Conservation (phyloP, 768 basidiomycete species). For the Suillus spraguei region DNA sequence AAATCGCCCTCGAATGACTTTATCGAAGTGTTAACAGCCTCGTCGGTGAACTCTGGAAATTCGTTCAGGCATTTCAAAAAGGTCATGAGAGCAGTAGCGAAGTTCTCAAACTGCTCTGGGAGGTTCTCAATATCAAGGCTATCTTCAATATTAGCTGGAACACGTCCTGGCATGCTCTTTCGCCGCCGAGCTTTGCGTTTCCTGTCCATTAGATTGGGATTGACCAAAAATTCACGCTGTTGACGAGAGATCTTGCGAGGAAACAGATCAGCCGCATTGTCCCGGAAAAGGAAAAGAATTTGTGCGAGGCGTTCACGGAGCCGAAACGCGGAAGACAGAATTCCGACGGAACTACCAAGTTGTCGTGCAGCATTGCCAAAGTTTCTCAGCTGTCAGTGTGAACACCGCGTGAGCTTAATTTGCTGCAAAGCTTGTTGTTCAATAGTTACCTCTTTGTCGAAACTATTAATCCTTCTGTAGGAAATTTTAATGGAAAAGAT, state of each 20-base stretch:
- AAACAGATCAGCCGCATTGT: constrained; percentile 79
- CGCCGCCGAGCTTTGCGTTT: constrained; percentile 22
- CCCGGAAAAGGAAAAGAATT: constrained; percentile 69
- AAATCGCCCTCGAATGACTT: constrained; percentile 70
- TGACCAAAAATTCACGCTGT: constrained; percentile 40
- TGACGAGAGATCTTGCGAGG: constrained; percentile 59
- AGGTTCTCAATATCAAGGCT: constrained; percentile 63
- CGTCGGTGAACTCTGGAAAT: constrained; percentile 78
- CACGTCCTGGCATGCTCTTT: constrained; percentile 27
- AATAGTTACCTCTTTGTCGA: constrained; percentile 60
- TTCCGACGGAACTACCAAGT: constrained; percentile 75
- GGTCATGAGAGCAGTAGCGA: constrained; percentile 67
- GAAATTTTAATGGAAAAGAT: constrained; percentile 10
- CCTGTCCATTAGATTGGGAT: constrained; percentile 28
- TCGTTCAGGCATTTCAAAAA: constrained; percentile 75
- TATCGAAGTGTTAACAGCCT: constrained; percentile 71
- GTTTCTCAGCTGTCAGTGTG: constrained; percentile 60
- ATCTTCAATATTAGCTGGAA: constrained; percentile 26
- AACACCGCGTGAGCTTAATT: background rate
- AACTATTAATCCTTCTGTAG: constrained; percentile 54
- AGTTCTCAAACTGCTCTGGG: constrained; percentile 60
- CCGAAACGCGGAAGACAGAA: constrained; percentile 72
- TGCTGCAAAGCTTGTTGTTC: background rate
- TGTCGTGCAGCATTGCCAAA: constrained; percentile 79
- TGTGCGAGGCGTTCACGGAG: constrained; percentile 71